Conservation (phyloP, 257 asterid genomes). For the Solanum sitiens region DNA sequence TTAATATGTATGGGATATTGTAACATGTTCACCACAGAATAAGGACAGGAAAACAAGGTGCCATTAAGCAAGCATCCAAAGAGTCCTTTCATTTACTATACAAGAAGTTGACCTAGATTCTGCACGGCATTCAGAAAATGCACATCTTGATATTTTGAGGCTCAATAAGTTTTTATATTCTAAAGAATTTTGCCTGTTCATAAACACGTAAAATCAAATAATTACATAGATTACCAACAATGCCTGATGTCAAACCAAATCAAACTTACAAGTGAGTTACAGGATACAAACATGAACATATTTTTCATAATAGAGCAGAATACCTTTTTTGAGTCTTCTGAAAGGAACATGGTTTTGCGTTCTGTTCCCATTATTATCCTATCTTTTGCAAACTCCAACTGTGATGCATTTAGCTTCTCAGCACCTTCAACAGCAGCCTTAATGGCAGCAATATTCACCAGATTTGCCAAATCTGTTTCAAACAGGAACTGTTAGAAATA, state of each 20-base stretch:
- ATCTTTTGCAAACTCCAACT: constrained; percentile 94
- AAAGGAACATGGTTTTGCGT: constrained; percentile 84
- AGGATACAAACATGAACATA: neutral
- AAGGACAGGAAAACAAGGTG: neutral
- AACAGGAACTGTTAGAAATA: neutral
- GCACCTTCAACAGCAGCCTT: constrained; percentile 98
- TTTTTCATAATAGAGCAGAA: neutral
- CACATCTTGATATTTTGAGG: neutral
- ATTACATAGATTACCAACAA: neutral
- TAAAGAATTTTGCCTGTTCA: neutral
- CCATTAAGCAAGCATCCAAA: neutral
- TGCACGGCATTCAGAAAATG: neutral
- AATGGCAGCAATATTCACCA: constrained; percentile 93
- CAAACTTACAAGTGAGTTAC: neutral
- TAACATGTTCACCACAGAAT: neutral
- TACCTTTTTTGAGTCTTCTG: constrained; percentile 96
- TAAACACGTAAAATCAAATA: neutral
- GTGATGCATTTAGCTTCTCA: constrained; percentile 66
- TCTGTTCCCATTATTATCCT: constrained; percentile 98
- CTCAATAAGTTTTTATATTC: neutral
- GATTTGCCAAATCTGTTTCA: constrained; percentile 71
- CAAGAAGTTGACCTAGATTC: neutral
- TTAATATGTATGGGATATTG: neutral
- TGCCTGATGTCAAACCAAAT: neutral
- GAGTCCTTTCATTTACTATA: neutral